phyloP scores from a whole-genome alignment of 495 filamentous ascomycete species.

The Aspergillus avenaceus region DNA sequence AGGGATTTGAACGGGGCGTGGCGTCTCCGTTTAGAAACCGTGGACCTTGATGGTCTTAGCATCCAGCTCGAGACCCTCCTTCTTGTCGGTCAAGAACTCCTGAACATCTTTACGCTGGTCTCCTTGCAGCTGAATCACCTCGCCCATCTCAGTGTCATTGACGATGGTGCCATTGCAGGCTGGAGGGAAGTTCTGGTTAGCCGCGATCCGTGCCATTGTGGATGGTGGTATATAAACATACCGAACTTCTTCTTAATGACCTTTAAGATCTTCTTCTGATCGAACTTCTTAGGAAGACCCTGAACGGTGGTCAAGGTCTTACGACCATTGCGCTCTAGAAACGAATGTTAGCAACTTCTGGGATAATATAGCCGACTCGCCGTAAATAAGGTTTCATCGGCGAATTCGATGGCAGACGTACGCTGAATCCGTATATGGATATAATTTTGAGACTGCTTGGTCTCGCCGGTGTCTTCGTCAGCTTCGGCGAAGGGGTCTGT shows the following conservation, averaged over 20 bases:
- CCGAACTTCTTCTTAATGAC: conserved; percentile 99
- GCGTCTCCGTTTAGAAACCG: conserved; percentile 50
- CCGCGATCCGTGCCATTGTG: background rate
- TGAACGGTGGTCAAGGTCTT: conserved; percentile 99
- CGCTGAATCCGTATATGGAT: conserved; percentile 99
- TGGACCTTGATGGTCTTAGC: conserved; percentile 93
- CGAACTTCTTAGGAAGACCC: conserved; percentile 96
- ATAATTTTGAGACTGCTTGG: conserved; percentile 92
- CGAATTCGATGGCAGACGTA: too few relatives aligned
- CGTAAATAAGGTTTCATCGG: too few relatives aligned
- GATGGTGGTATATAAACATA: conserved; percentile 39
- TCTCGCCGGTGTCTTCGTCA: conserved; percentile 97
- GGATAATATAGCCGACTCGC: too few relatives aligned
- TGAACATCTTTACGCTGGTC: conserved; percentile 98
- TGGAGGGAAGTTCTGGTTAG: conserved; percentile 31
- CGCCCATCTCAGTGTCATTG: conserved; percentile 93
- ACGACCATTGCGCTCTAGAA: conserved; percentile 97
- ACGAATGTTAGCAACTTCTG: conserved; percentile 19
- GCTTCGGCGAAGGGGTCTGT: conserved; percentile 99
- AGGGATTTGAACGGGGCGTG: conserved; percentile 42
- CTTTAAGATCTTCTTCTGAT: conserved; percentile 99
- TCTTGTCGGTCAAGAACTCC: conserved; percentile 94
- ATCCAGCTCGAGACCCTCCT: conserved; percentile 85
- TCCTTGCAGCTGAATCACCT: conserved; percentile 99
- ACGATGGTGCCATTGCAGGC: conserved; percentile 99